Percentiles rank a stretch among this genome's conserved stretches.
Evolutionary conservation across 306 rosid genomes (phyloP).

Genomic region (Senna tora): DNA sequence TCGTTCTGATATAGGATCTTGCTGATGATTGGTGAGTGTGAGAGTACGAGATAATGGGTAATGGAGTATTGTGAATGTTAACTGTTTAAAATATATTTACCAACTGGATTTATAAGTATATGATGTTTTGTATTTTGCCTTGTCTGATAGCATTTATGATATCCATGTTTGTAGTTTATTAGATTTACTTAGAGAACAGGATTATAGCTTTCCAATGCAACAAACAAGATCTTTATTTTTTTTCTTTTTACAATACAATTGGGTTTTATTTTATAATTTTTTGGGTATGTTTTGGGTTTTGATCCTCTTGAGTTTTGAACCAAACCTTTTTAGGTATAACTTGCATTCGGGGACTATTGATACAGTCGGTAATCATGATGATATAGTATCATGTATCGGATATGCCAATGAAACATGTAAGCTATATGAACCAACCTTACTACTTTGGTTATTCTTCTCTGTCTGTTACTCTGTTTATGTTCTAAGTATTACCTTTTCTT

Average conservation of each 20-base stretch:
- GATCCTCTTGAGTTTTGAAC: conserved; percentile 27
- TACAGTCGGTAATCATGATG: conserved; percentile 69
- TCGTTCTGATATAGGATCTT: too few relatives aligned
- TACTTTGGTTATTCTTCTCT: background rate
- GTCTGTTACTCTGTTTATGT: conserved; percentile 25
- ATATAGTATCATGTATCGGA: conserved; percentile 66
- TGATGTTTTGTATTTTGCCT: background rate
- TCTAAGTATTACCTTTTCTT: conserved; percentile 15
- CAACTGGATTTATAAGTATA: background rate
- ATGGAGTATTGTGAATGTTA: background rate
- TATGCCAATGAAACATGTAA: conserved; percentile 79
- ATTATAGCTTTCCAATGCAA: background rate
- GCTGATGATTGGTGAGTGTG: background rate
- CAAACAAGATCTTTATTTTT: background rate
- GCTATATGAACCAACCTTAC: conserved; percentile 28
- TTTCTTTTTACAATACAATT: background rate
- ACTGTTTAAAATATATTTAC: background rate
- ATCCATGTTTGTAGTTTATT: background rate
- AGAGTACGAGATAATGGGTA: background rate
- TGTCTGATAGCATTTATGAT: background rate
- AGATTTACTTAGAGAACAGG: background rate
- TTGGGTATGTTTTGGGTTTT: background rate
- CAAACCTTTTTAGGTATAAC: conserved; percentile 59
- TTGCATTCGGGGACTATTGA: conserved; percentile 67
- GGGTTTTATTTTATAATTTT: background rate